Conservation (phyloP, 2,329 filamentous ascomycete species). For the Hymenoscyphus albidus region DNA sequence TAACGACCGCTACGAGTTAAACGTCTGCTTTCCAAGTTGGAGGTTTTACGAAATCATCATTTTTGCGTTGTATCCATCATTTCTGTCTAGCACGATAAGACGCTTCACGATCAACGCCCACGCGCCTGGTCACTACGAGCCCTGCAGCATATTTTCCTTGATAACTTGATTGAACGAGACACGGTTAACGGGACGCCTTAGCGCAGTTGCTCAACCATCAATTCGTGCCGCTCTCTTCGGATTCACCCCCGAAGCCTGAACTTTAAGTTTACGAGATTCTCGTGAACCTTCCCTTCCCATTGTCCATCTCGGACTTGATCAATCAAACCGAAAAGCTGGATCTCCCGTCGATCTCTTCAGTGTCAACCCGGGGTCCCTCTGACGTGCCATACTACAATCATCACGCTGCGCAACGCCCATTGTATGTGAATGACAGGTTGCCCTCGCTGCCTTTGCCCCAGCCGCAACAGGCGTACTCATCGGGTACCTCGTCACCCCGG, state of each 20-base stretch:
- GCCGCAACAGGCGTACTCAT: constrained; percentile 59
- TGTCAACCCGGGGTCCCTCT: constrained; percentile 73
- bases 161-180: background rate
- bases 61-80: constrained; percentile 29
- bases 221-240: constrained; percentile 7
- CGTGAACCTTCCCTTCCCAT: constrained; percentile 27
- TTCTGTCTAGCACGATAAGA: constrained; percentile 28
- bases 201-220: constrained; percentile 3
- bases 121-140: constrained; percentile 1
- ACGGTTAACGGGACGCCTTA: background rate
- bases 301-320: constrained; percentile 33
- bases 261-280: constrained; percentile 21
- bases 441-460: constrained; percentile 68
- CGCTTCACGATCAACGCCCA: background rate
- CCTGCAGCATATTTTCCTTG: constrained; percentile 1
- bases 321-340: constrained; percentile 81
- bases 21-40: constrained; percentile 36
- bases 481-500: constrained; percentile 70
- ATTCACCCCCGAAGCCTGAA: constrained; percentile 7
- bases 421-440: constrained; percentile 70
- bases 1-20: constrained; percentile 44
- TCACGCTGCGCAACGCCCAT: constrained; percentile 58
- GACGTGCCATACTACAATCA: constrained; percentile 68
- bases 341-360: constrained; percentile 81
- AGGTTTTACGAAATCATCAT: constrained; percentile 31